phyloP scores from a whole-genome alignment of 345 rosid genomes.

The Odontarrhena argentea region DNA sequence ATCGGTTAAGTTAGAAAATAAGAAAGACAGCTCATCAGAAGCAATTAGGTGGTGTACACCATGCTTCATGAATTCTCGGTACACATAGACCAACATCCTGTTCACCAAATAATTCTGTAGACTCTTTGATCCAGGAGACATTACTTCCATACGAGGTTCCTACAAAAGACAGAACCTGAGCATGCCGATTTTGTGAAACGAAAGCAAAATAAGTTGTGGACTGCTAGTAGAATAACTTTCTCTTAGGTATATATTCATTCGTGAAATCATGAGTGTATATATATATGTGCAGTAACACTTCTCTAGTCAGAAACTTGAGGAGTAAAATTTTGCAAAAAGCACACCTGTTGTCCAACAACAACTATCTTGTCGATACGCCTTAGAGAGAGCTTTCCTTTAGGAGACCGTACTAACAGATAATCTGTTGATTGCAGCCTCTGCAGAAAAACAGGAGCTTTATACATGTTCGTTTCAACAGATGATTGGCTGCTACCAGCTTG shows the following conservation, averaged over 20 bases:
- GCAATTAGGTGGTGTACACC: conserved; percentile 59
- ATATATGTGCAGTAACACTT: conserved; percentile 1
- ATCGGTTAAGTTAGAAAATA: conserved; percentile 72
- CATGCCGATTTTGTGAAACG: conserved; percentile 4
- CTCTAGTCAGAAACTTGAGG: conserved; percentile 8
- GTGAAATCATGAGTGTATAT: conserved; percentile 5
- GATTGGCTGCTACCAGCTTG: conserved; percentile 80
- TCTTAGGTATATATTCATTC: background rate
- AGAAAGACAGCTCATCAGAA: conserved; percentile 68
- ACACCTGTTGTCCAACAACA: conserved; percentile 96
- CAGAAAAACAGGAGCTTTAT: conserved; percentile 81
- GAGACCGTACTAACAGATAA: conserved; percentile 85
- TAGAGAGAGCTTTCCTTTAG: conserved; percentile 92
- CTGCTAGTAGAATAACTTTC: conserved; percentile 1
- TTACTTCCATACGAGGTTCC: conserved; percentile 97
- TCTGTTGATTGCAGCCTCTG: conserved; percentile 87
- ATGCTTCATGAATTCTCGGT: conserved; percentile 74
- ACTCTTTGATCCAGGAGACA: conserved; percentile 82
- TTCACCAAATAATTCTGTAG: conserved; percentile 73
- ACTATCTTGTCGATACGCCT: conserved; percentile 89
- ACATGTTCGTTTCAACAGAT: conserved; percentile 93
- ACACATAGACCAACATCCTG: conserved; percentile 74
- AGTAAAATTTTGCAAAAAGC: conserved; percentile 28
- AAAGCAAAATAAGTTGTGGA: conserved; percentile 26
- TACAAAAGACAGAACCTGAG: conserved; percentile 40